These are phyloP conservation scores for Pseudopithomyces chartarum DNA, from an alignment of 2,329 filamentous ascomycete genomes.

Conservation along the genomic window DNA sequence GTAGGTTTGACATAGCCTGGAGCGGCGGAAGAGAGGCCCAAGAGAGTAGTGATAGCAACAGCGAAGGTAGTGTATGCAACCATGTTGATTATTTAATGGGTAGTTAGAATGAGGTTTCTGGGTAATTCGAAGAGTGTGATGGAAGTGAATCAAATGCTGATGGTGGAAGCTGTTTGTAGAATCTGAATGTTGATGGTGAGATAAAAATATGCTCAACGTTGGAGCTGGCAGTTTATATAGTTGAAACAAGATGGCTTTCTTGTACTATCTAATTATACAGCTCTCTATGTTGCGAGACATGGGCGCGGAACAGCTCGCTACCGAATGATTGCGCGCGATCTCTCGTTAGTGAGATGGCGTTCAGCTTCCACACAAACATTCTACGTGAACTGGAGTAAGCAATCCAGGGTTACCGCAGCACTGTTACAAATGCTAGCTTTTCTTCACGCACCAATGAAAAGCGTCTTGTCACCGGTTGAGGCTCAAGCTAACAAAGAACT, in stretches of 20 bases:
- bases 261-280: conserved; percentile 2
- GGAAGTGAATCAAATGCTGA: conserved; percentile 8
- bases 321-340: conserved; percentile 14
- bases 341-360: conserved; percentile 4
- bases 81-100: conserved; percentile 24
- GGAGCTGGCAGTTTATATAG: conserved; percentile 19
- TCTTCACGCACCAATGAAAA: not conserved
- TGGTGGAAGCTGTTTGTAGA: conserved; percentile 10
- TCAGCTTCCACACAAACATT: conserved; percentile 16
- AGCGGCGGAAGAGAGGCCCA: conserved; percentile 24
- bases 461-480: not conserved
- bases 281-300: conserved; percentile 1
- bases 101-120: conserved; percentile 8
- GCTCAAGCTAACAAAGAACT: not conserved
- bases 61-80: conserved; percentile 27
- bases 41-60: conserved; percentile 22
- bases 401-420: not conserved
- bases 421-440: not conserved
- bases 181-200: conserved; percentile 16
- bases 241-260: not conserved
- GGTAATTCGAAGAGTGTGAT: conserved; percentile 6
- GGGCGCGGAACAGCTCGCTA: conserved; percentile 13
- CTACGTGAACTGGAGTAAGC: not conserved
- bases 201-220: conserved; percentile 22
- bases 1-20: conserved; percentile 23